Evolutionary conservation across 2,329 filamentous ascomycete species (phyloP), one percentile per base, ranked within the genome.

Genomic region (Penicillium sclerotigenum): DNA sequence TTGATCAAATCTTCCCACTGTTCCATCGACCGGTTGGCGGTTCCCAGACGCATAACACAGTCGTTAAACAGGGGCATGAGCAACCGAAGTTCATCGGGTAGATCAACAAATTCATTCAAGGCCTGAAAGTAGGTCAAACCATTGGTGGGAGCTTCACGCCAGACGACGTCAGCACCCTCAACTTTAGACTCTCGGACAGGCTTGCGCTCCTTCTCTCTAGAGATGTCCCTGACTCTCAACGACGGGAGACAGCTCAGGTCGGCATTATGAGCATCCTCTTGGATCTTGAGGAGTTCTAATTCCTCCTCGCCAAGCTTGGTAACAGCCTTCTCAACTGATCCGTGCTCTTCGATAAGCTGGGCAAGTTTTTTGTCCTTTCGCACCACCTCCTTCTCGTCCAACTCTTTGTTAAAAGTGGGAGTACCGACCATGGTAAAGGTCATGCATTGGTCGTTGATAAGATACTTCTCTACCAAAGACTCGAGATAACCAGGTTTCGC

Each of bases 1-100:
- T 97, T 97, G 73, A 99, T 97, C 53, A 92, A 76, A 68, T 97
- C 94, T 73, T 99, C 94, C 49, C 97, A 83, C 72, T 97, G 87
- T 72, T 97, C 94, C 88, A 96, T 97, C 0, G 87, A 86, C 81
- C 89, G 89, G 57, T 87, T 84, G 65, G 88, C 89, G 2, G 93
- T 99, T 14, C 94, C 94, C 9, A 99, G 82, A 20, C 94, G 88
- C 89, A 97, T 94, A 59, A 99, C 87, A 36, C 89, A 87, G 69
- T 96, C 92, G 14, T 90, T 91, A 70, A 97, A 97, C 0, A 99
- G 78, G 0, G 94, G 94, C 46, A 97, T 83, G 56, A 97, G 80
- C 64, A 90, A 81, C 50, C 94, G 84, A 50, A 97, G 81, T 60
- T 97, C 90, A 59, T 93, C 87, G 0, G 93, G 91, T 14, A 99